These are phyloP conservation scores for Collariella sp. DNA, from an alignment of 495 filamentous ascomycete genomes.

Conservation along the genomic window DNA sequence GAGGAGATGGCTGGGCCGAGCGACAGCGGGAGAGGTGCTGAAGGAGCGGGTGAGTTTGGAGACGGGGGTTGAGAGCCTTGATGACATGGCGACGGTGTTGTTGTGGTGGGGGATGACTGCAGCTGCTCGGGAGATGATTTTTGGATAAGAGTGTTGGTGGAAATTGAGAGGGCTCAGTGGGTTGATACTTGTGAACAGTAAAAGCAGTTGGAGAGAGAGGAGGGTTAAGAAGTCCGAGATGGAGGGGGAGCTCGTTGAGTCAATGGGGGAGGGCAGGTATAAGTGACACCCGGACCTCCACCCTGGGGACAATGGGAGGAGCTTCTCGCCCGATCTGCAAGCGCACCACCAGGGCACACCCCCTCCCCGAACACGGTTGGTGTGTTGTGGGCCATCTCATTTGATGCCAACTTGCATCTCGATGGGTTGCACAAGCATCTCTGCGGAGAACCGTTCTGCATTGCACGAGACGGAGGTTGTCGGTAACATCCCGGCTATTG, in stretches of 20 bases:
- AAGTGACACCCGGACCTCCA: slow-evolving; percentile 19
- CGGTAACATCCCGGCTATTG: slow-evolving; percentile 3
- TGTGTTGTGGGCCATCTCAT: slow-evolving; percentile 10
- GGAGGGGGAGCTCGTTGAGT: slow-evolving; percentile 4
- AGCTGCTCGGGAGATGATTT: not conserved
- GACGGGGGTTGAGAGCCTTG: slow-evolving; percentile 34
- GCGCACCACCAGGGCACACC: not conserved
- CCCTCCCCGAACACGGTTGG: not conserved
- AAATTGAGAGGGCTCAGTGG: not conserved
- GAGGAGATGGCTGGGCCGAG: slow-evolving; percentile 29
- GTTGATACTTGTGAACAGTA: not conserved
- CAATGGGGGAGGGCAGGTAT: slow-evolving; percentile 14
- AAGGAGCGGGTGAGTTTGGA: slow-evolving; percentile 39
- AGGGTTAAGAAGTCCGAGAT: not conserved
- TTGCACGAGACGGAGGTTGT: not conserved
- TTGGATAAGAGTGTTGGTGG: not conserved
- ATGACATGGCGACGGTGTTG: slow-evolving; percentile 23
- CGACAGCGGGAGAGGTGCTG: slow-evolving; percentile 30
- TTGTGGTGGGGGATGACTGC: not conserved
- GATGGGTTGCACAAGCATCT: not conserved
- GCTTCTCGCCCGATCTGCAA: slow-evolving; percentile 8
- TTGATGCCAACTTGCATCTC: not conserved
- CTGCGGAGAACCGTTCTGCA: not conserved
- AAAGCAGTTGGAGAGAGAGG: not conserved
- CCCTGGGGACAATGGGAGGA: not conserved